phyloP scores from a whole-genome alignment of 2,329 filamentous ascomycete genomes.

The Colletotrichum godetiae region DNA sequence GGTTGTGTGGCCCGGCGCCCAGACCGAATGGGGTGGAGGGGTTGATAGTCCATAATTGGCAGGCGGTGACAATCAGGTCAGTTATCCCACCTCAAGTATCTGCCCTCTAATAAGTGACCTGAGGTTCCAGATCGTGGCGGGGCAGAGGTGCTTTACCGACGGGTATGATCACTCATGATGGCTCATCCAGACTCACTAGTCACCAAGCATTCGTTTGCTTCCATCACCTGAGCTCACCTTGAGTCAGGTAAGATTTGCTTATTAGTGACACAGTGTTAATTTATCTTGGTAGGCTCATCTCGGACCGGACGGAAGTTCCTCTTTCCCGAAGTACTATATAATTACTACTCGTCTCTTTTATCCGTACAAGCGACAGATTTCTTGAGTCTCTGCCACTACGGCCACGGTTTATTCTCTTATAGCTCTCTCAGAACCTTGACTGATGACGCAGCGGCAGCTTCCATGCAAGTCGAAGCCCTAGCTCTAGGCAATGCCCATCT shows the following conservation, averaged over 20 bases:
- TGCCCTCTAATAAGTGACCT: not conserved
- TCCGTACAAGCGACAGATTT: not conserved
- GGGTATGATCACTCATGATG: not conserved
- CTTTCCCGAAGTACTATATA: not conserved
- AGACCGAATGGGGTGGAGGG: slow-evolving; percentile 11
- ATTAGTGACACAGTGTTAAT: no score
- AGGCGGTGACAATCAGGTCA: not conserved
- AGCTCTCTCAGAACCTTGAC: not conserved
- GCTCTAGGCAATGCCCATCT: not conserved
- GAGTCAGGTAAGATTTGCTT: no score
- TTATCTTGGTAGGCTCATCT: not conserved
- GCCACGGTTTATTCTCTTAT: not conserved
- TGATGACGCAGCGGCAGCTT: not conserved
- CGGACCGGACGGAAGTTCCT: not conserved
- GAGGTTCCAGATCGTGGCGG: not conserved
- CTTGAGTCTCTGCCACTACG: not conserved
- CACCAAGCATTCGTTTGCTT: not conserved
- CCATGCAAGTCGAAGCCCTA: not conserved
- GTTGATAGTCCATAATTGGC: not conserved
- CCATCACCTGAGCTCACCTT: not conserved
- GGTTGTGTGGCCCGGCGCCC: slow-evolving; percentile 21
- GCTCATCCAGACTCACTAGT: not conserved
- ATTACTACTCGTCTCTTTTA: not conserved
- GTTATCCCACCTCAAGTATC: slow-evolving; percentile 1
- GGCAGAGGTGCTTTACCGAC: not conserved